Evolutionary conservation across 2,329 filamentous ascomycete genomes (phyloP), one percentile per base, ranked within the genome.

Genomic region (Nigrospora sphaerica): DNA sequence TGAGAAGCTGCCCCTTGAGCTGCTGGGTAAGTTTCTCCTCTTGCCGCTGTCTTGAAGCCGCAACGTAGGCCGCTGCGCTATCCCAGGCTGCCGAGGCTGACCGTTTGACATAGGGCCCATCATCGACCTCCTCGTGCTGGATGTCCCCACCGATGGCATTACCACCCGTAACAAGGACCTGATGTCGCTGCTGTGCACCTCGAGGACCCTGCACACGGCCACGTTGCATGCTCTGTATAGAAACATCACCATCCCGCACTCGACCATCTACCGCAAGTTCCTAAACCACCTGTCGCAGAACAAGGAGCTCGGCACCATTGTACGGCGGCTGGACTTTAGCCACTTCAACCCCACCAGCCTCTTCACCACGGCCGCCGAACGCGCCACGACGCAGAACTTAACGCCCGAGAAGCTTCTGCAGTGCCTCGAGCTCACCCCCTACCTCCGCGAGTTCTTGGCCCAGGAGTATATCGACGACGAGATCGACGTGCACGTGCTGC

Each of bases 401-500:
- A 92, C 87, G 17, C 74, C 84, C 13, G 78, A 80, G 59, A 92
- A 86, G 6, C 73, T 93, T 41, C 68, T 85, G 44, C 74, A 82
- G 62, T 90, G 85, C 61, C 70, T 93, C 45, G 71, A 85, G 52
- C 69, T 90, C 50, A 83, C 85, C 6, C 85, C 86, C 2, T 81
- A 85, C 57, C 70, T 93, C 32, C 81, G 83, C 57, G 88, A 92
- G 66, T 88, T 90, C 59, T 71, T 92, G 42, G 80, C 82, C 16
- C 87, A 91, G 67, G 88, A 93, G 65, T 86, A 92, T 55, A 73
- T 93, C 44, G 86, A 91, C 60, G 81, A 84, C 42, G 88, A 93
- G 55, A 71, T 92, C 40, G 77, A 81, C 55, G 70, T 72, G n/a
- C 71, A 77, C 14, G 83, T 92, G 16, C 65, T 92, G 38, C 71